A percentile compares a stretch with the other conserved stretches of the same genome.
Evolutionary conservation across 176 grass and related monocot genomes (phyloP).

Genomic region (Lolium multiflorum): DNA sequence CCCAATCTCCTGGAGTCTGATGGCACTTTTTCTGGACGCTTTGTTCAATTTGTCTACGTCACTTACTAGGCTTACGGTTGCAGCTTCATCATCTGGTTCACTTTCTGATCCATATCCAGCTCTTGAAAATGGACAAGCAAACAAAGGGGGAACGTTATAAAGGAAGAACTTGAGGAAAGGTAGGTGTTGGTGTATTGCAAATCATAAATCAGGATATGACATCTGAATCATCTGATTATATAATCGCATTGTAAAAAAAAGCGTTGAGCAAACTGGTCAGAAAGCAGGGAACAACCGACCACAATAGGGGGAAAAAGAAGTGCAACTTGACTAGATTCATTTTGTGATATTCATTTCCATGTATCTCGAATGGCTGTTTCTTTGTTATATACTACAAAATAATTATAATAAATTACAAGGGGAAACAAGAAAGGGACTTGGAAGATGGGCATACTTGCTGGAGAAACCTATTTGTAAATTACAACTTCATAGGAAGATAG

Average conservation of each 20-base stretch:
- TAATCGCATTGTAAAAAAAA: constrained; percentile 10
- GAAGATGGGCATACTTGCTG: not conserved
- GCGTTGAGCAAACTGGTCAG: not conserved
- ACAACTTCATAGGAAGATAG: not conserved
- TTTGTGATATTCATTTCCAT: not conserved
- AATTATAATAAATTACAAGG: not conserved
- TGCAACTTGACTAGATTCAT: not conserved
- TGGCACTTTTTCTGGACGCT: constrained; percentile 81
- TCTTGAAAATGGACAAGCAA: constrained; percentile 41
- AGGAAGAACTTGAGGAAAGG: constrained; percentile 11
- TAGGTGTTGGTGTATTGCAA: not conserved
- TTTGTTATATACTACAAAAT: not conserved
- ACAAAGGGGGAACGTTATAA: not conserved
- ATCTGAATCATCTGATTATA: not conserved
- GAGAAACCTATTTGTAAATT: not conserved
- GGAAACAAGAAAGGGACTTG: not conserved
- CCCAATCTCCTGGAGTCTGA: constrained; percentile 91
- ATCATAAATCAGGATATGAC: not conserved
- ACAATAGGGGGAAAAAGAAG: not conserved
- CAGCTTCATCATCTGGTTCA: constrained; percentile 89
- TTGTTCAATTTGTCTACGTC: constrained; percentile 77
- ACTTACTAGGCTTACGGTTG: constrained; percentile 69
- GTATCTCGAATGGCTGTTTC: not conserved
- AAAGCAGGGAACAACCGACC: constrained; percentile 13
- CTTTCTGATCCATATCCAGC: constrained; percentile 95